Evolutionary conservation across 305 asterid species (phyloP), one percentile per base, ranked within the genome.

Genomic region (Rubia tinctorum): DNA sequence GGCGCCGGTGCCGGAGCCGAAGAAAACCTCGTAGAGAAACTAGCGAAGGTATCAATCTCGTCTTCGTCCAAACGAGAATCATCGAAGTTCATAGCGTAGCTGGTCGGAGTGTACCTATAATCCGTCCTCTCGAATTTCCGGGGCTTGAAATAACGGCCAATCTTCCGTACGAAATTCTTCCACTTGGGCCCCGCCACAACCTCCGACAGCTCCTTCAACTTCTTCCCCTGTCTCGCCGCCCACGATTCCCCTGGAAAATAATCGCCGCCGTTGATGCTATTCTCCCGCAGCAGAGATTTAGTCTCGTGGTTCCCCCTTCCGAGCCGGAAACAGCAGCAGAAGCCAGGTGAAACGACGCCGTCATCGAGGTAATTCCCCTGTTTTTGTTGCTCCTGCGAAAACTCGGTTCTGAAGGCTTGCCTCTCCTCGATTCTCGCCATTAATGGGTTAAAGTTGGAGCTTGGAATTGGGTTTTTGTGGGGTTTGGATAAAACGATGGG

Each of bases 51-150:
- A 75, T 62, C 80, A 11, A 76, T 87, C 7, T 79, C 86, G 3
- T 83, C 88, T 12, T 82, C 85, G 0, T 18, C 25, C 1, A 59
- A 73, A 4, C 84, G 86, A 13, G 84, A 84, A 13, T 78, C 65
- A 72, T 82, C 88, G 60, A 91, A 91, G 45, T 91, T 91, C 10
- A 90, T 84, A 11, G 93, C 95, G 25, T 91, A 91, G 73, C 93
- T 87, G 51, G 81, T 81, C 20, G 96, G 92, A 62, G 86, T 87
- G 49, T 91, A 91, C 82, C 81, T 86, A 63, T 77, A 76, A 77
- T 84, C 86, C 55, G 76, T 39, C 77, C 39, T 34, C 45, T 70
- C 71, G 37, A 70, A 9, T 42, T 66, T 87, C 68, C 69, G 81
- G 40, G 77, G 80, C 37, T 80, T 82, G 65, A 76, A 81, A 43